Percentiles rank a stretch among this genome's conserved stretches.
Conservation (phyloP, 2,329 filamentous ascomycete genomes). For the Alternaria tenuissima region DNA sequence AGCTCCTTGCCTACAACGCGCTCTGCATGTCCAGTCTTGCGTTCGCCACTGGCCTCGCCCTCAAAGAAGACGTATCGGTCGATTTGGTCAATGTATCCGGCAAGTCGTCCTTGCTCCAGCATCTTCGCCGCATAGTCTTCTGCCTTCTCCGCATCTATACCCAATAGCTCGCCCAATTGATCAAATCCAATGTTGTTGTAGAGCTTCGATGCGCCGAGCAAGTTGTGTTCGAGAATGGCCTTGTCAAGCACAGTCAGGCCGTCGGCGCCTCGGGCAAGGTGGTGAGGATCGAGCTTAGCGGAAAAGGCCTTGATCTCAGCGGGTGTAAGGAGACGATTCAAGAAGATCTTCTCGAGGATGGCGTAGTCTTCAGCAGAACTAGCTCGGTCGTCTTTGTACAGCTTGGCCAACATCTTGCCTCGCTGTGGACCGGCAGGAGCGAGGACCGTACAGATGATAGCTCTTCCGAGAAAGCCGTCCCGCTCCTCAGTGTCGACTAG, state of each 20-base stretch:
- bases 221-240: conserved; percentile 94
- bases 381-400: conserved; percentile 94
- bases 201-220: conserved; percentile 77
- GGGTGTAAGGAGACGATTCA: conserved; percentile 82
- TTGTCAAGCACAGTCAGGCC: conserved; percentile 92
- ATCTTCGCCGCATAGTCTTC: conserved; percentile 93
- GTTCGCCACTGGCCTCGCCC: conserved; percentile 73
- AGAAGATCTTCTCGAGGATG: conserved; percentile 97
- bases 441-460: conserved; percentile 90
- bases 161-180: conserved; percentile 78
- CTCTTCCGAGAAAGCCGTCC: conserved; percentile 81
- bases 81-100: conserved; percentile 93
- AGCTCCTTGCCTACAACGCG: conserved; percentile 72
- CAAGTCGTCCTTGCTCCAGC: conserved; percentile 91
- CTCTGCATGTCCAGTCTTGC: conserved; percentile 70
- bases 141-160: conserved; percentile 79
- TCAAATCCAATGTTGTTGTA: conserved; percentile 65
- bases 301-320: conserved; percentile 90
- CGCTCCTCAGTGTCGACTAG: conserved; percentile 88
- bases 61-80: conserved; percentile 89
- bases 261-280: conserved; percentile 87
- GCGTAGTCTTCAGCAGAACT: conserved; percentile 77
- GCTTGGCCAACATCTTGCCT: conserved; percentile 77
- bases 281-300: conserved; percentile 80
- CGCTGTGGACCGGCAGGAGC: conserved; percentile 89